These are phyloP conservation scores for Cerioporus squamosus DNA, from an alignment of 1,284 basidiomycete species.

Conservation along the genomic window DNA sequence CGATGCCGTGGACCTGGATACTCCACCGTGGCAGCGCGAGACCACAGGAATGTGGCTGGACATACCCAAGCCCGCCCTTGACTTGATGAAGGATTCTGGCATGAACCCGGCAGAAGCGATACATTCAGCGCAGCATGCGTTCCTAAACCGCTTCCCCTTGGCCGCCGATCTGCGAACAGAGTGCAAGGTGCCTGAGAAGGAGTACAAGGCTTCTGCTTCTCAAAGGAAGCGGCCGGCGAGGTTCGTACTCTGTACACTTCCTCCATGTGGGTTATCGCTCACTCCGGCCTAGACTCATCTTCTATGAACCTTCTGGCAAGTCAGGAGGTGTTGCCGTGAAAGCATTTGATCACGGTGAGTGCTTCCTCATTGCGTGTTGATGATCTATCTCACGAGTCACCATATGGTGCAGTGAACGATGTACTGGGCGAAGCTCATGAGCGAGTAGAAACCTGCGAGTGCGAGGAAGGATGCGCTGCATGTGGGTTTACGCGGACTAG, in stretches of 20 bases:
- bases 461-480: slow-evolving; percentile 71
- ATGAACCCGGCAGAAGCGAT: slow-evolving; percentile 80
- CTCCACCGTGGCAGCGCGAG: slow-evolving; percentile 77
- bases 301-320: slow-evolving; percentile 79
- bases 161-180: slow-evolving; percentile 81
- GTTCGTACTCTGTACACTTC: slow-evolving; percentile 39
- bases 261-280: background rate
- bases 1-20: slow-evolving; percentile 82
- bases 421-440: slow-evolving; percentile 68
- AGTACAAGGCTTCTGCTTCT: slow-evolving; percentile 65
- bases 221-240: slow-evolving; percentile 78
- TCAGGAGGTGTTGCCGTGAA: slow-evolving; percentile 76
- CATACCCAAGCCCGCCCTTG: slow-evolving; percentile 60
- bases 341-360: slow-evolving; percentile 81
- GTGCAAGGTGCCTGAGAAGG: slow-evolving; percentile 84
- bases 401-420: slow-evolving; percentile 50
- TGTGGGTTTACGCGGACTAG: slow-evolving; percentile 52
- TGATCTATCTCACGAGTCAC: background rate
- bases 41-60: slow-evolving; percentile 89
- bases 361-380: background rate
- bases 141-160: slow-evolving; percentile 80
- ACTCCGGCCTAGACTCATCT: slow-evolving; percentile 65
- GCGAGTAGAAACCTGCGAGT: slow-evolving; percentile 70
- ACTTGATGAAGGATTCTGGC: slow-evolving; percentile 57
- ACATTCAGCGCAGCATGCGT: slow-evolving; percentile 85